These are phyloP conservation scores for Gypsophila paniculata DNA, from an alignment of 179 eudicot genomes.

Conservation along the genomic window DNA sequence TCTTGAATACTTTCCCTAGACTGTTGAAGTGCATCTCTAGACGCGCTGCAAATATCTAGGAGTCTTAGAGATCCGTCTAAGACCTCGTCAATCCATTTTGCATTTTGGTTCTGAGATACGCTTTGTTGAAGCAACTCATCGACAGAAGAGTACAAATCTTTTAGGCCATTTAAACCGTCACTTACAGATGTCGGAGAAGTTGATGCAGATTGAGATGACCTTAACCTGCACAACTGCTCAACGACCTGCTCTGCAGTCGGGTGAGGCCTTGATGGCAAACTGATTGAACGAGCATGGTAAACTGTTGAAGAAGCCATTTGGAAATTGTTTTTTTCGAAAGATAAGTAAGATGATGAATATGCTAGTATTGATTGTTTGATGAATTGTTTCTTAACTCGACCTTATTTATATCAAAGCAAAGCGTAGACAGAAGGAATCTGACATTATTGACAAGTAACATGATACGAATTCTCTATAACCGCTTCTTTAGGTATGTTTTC, in stretches of 20 bases:
- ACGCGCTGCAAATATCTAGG: constrained; percentile 35
- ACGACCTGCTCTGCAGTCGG: constrained; percentile 26
- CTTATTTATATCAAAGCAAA: constrained; percentile 15
- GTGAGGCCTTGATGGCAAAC: constrained; percentile 39
- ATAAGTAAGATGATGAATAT: constrained; percentile 7
- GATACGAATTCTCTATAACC: background rate
- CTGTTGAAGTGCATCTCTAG: constrained; percentile 31
- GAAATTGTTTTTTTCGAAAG: no score
- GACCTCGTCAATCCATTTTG: constrained; percentile 24
- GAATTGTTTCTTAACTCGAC: constrained; percentile 2
- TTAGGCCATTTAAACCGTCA: constrained; percentile 26
- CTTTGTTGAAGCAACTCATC: constrained; percentile 28
- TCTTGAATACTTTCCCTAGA: constrained; percentile 26
- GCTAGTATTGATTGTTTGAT: constrained; percentile 18
- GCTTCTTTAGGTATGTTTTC: background rate
- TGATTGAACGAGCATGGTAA: constrained; percentile 34
- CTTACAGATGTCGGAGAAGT: constrained; percentile 31
- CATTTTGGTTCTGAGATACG: constrained; percentile 17
- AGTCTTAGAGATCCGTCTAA: constrained; percentile 35
- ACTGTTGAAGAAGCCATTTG: constrained; percentile 31
- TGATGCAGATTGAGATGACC: constrained; percentile 31
- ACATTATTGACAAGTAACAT: background rate
- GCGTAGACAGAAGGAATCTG: constrained; percentile 30
- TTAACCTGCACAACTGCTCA: constrained; percentile 32
- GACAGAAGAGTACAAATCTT: constrained; percentile 26